Evolutionary conservation across 768 basidiomycete genomes (phyloP).

Genomic region (Aureoboletus auriporus): DNA sequence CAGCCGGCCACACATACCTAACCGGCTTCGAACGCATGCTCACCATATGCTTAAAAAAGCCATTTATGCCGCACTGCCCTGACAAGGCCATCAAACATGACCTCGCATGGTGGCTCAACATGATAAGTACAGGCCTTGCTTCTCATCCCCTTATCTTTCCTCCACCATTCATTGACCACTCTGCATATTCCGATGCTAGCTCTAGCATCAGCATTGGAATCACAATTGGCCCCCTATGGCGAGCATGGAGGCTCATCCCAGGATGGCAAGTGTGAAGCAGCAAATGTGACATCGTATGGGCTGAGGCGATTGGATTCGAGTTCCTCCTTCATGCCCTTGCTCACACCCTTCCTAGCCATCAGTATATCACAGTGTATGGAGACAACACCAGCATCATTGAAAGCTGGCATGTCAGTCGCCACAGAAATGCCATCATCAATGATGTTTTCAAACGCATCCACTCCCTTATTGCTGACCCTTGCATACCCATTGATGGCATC

Average conservation of each 20-base stretch:
- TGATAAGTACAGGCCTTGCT: background rate
- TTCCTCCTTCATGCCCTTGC: background rate
- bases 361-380: background rate
- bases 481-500: background rate
- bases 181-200: slow-evolving; percentile 40
- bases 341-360: background rate
- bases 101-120: slow-evolving; percentile 34
- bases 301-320: slow-evolving; percentile 8
- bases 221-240: slow-evolving; percentile 26
- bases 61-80: slow-evolving; percentile 25
- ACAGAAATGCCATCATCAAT: slow-evolving; percentile 10
- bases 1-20: slow-evolving; percentile 19
- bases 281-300: slow-evolving; percentile 43
- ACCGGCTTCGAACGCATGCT: slow-evolving; percentile 31
- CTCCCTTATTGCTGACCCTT: background rate
- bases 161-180: background rate
- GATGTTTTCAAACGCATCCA: slow-evolving; percentile 15
- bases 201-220: slow-evolving; percentile 34
- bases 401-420: slow-evolving; percentile 4
- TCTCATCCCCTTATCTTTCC: background rate
- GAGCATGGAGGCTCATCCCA: slow-evolving; percentile 30
- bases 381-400: slow-evolving; percentile 15
- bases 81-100: slow-evolving; percentile 8
- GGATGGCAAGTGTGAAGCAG: slow-evolving; percentile 25
- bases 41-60: slow-evolving; percentile 20